A percentile compares a stretch with the other conserved stretches of the same genome.
phyloP scores from a whole-genome alignment of 805 yeast genomes.

The Saccharomycopsis vini region DNA sequence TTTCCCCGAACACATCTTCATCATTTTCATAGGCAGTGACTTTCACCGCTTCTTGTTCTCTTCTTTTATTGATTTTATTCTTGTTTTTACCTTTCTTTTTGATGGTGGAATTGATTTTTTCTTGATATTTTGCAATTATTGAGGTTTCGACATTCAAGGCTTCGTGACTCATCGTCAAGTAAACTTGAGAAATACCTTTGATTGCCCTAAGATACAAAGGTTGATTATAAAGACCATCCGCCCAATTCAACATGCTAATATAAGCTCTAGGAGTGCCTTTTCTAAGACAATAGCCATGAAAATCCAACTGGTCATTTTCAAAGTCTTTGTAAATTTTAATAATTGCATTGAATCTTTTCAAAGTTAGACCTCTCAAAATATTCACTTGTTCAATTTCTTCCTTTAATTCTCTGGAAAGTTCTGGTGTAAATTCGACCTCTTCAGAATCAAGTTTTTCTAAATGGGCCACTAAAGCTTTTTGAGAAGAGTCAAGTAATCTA shows the following conservation, averaged over 20 bases:
- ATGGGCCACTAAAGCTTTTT: constrained; percentile 19
- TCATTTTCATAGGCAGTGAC: constrained; percentile 14
- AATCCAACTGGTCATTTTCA: constrained; percentile 81
- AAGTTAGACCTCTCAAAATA: constrained; percentile 56
- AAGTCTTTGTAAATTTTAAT: constrained; percentile 61
- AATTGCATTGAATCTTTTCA: constrained; percentile 68
- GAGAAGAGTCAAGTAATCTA: constrained; percentile 41
- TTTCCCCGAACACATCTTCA: constrained; percentile 13
- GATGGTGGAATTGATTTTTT: not conserved
- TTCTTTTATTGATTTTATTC: constrained; percentile 9
- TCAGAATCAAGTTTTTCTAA: constrained; percentile 2
- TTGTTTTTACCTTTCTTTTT: constrained; percentile 12
- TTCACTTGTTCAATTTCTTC: constrained; percentile 36
- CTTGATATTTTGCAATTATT: constrained; percentile 6
- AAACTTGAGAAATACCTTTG: constrained; percentile 51
- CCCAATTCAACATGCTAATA: constrained; percentile 73
- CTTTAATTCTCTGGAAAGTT: constrained; percentile 27
- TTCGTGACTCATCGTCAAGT: constrained; percentile 31
- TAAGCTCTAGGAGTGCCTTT: constrained; percentile 86
- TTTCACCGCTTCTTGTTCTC: constrained; percentile 8
- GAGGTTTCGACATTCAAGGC: constrained; percentile 13
- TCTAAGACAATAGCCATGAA: constrained; percentile 87
- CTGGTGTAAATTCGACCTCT: constrained; percentile 22
- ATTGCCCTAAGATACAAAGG: constrained; percentile 68
- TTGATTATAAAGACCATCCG: constrained; percentile 57